Conservation (phyloP, 2,329 filamentous ascomycete genomes). For the Xylariaceae sp. region DNA sequence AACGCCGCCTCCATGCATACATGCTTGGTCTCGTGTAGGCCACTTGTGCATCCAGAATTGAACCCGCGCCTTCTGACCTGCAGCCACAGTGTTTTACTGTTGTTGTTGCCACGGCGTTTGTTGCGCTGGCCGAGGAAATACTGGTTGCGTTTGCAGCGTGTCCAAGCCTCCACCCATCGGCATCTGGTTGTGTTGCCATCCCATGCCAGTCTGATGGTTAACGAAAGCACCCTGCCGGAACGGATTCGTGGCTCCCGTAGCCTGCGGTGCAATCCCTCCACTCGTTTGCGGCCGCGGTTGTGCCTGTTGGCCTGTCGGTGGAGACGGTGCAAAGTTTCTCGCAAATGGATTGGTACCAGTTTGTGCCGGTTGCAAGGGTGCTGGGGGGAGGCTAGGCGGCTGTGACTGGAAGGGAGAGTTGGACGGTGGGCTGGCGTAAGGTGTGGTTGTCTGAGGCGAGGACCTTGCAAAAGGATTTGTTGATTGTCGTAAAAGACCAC, state of each 20-base stretch:
- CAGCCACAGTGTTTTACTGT: neutral
- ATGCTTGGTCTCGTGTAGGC: no score
- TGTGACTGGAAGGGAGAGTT: constrained; percentile 44
- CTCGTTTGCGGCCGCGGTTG: constrained; percentile 45
- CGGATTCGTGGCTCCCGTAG: constrained; percentile 88
- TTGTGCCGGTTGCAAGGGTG: constrained; percentile 44
- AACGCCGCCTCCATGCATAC: neutral
- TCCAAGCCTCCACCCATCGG: constrained; percentile 80
- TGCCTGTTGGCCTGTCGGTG: constrained; percentile 22
- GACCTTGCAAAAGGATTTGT: constrained; percentile 86
- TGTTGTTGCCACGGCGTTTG: constrained; percentile 59
- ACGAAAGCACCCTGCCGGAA: constrained; percentile 90
- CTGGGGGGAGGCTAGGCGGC: constrained; percentile 32
- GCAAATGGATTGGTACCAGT: constrained; percentile 61
- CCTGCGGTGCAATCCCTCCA: constrained; percentile 61
- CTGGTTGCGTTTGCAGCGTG: constrained; percentile 70
- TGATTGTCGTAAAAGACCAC: constrained; percentile 53
- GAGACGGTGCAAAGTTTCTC: constrained; percentile 39
- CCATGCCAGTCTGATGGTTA: constrained; percentile 80
- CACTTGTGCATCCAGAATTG: no score
- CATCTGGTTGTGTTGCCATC: constrained; percentile 78
- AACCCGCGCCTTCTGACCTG: no score
- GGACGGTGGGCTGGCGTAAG: constrained; percentile 32
- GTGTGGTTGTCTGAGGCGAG: constrained; percentile 39
- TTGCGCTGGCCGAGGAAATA: constrained; percentile 77